Base-by-base conservation (phyloP, 2,329 filamentous ascomycete genomes). In the Penicillium frequentans region DNA sequence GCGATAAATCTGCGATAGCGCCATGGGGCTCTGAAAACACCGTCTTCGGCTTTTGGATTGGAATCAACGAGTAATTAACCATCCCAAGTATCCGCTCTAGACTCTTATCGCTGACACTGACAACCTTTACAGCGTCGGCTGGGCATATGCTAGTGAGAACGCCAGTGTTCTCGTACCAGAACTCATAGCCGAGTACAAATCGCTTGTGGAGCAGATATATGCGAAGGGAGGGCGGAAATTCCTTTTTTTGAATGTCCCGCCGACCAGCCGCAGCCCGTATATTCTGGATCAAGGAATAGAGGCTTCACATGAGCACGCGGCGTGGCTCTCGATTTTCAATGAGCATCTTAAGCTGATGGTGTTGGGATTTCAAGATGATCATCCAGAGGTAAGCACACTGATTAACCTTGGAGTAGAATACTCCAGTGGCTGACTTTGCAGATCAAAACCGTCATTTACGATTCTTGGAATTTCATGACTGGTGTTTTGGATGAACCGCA, bases 211-310 rank as follows among this genome's bases (percentile, higher is more conserved):
- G 54, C 66, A 76, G 21, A 71, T 89, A 7, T 85, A 85, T 59
- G 67, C 72, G 2, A 73, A 76, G 2, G 85, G 85, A 0, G 79
- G 79, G 2, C 74, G 85, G 5, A 85, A 86, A 54, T 88, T 88
- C 58, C 75, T 81, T 2, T 78, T 88, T 52, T 59, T 88, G 29
- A 85, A 80, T 52, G 84, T 87, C 0, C 86, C 86, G 1, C 82
- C 82, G 1, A 64, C 61, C 0, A 65, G 65, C n/a, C 64, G 69
- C 7, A 65, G 61, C 35, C 71, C 70, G 26, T 51, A 60, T 2
- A 65, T 71, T 19, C 23, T 63, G 2, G 51, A 56, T 0, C 57
- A 68, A 44, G 68, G 68, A 1, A 14, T 60, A 6, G 55, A 56
- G 4, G 62, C 57, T 5, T 61, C 61, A 1, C 31, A 55, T 13